Evolutionary conservation across 768 basidiomycete genomes (phyloP), one percentile per base, ranked within the genome.

Genomic region (Mrakia frigida): DNA sequence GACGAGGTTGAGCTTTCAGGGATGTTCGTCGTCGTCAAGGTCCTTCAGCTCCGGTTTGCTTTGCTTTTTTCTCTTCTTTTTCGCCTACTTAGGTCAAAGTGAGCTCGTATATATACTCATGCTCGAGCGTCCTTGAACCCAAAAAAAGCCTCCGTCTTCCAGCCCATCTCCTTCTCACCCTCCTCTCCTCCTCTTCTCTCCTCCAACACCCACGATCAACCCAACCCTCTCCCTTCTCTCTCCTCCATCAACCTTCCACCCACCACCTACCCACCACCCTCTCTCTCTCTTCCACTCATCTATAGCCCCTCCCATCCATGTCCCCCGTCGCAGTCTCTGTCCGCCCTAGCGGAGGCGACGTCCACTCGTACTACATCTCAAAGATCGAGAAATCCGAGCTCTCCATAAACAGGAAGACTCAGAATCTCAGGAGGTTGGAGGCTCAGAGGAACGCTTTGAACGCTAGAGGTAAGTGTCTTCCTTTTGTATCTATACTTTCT

Each of bases 401-500:
- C 39, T 87, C 92, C 59, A 97, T 98, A 79, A 97, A 95, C 84
- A 90, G 94, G 84, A 96, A 94, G 84, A 97, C 95, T 0, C 94
- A 98, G 86, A 98, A 98, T 84, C 82, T 99, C 74, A 87, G 96
- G 33, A 91, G 96, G 74, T 85, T 98, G 80, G 96, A 99, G 85
- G 97, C 96, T 10, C 95, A 98, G 83, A 87, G 97, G 77, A 99
- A 99, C 88, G 93, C 96, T 13, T 84, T 99, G 77, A 98, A 99
- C 83, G 94, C 95, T 21, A 86, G 94, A 87, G 94, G 94, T 94
- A 76, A 70, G 87, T 81, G 21, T 56, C 43, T 46, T 46, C 43
- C 9, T 14, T 33, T 1, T 25, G 16, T 41, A 14, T 16, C 5
- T 25, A 3, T 13, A 3, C 18, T 25, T 6, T 67, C 39, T 33